phyloP scores from a whole-genome alignment of 2,329 filamentous ascomycete species.

The Aureobasidium sp. region DNA sequence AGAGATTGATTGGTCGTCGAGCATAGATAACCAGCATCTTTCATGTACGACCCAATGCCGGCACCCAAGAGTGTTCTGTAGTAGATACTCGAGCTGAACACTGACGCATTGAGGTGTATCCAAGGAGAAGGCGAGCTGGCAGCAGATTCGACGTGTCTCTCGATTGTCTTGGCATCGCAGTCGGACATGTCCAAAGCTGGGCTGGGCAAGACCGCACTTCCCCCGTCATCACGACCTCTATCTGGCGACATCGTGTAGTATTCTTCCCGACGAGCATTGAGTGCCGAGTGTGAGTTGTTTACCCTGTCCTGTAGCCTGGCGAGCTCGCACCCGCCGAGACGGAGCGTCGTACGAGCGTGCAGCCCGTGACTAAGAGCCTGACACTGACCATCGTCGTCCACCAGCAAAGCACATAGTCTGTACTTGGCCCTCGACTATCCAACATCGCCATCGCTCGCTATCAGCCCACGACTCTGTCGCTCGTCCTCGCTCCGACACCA shows the following conservation, averaged over 20 bases:
- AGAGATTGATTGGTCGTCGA: background rate
- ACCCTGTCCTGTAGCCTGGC: background rate
- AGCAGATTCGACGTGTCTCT: background rate
- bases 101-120: background rate
- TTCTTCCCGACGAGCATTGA: conserved; percentile 12
- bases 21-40: background rate
- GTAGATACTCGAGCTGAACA: too few relatives aligned
- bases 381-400: background rate
- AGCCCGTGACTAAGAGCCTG: background rate
- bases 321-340: background rate
- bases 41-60: background rate
- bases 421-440: background rate
- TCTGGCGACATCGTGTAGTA: background rate
- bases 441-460: conserved; percentile 8
- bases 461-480: background rate
- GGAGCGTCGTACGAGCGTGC: background rate
- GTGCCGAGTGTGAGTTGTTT: background rate
- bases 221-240: conserved; percentile 6
- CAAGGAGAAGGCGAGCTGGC: background rate
- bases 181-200: background rate
- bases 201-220: background rate
- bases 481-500: background rate
- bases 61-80: background rate
- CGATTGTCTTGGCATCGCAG: background rate
- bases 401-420: conserved; percentile 9